phyloP scores from a whole-genome alignment of 2,329 filamentous ascomycete species.

The Tolypocladium tropicale region DNA sequence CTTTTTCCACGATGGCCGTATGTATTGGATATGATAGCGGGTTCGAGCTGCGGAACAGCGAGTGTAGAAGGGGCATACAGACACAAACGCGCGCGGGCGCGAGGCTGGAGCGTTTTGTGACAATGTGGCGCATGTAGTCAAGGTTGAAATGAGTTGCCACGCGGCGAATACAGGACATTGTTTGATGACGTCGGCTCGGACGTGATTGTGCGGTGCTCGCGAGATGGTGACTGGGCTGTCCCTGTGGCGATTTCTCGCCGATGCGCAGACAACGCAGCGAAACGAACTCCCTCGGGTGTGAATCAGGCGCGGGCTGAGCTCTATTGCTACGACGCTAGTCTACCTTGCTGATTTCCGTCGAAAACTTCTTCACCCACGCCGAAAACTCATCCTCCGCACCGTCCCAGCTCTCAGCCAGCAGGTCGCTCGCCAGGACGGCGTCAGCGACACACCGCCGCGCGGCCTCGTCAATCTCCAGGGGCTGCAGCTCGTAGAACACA shows the following conservation, averaged over 20 bases:
- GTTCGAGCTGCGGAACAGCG: background rate
- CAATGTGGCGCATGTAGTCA: background rate
- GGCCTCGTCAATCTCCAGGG: constrained; percentile 43
- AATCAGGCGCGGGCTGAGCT: background rate
- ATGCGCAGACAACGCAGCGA: too few species aligned
- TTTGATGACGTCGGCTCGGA: background rate
- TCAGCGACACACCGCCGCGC: constrained; percentile 52
- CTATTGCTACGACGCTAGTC: background rate
- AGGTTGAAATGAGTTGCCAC: background rate
- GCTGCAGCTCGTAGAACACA: constrained; percentile 62
- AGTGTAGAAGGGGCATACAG: background rate
- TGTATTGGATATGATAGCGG: constrained; percentile 1
- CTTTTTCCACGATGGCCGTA: background rate
- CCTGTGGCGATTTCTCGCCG: too few species aligned
- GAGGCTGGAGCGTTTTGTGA: background rate
- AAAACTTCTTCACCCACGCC: constrained; percentile 57
- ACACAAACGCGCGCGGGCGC: too few species aligned
- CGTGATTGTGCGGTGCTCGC: background rate
- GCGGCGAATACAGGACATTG: background rate
- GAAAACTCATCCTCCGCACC: constrained; percentile 66
- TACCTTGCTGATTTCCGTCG: constrained; percentile 31
- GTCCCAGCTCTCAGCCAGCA: constrained; percentile 51
- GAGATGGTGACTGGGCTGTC: background rate
- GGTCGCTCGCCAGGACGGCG: constrained; percentile 44
- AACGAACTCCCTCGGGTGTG: too few species aligned